Evolutionary conservation across 768 basidiomycete species (phyloP), one percentile per base, ranked within the genome.

Genomic region (Russula virescens): DNA sequence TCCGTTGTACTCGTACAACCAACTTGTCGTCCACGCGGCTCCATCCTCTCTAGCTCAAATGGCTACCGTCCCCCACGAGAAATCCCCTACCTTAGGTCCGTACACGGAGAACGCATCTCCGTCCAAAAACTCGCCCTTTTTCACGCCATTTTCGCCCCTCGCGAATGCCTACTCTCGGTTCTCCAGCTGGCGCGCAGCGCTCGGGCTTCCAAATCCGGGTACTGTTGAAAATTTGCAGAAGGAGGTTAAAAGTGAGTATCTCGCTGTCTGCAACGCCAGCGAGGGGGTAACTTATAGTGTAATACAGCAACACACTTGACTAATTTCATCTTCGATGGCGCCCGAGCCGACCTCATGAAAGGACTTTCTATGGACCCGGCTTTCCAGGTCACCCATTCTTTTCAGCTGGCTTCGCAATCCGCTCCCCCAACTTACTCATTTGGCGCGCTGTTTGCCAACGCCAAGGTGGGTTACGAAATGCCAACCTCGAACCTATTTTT

Each of bases 301-400:
- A 47, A 53, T 35, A 2, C 74, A 98, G 95, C 84, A 58, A 96
- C 94, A 14, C 93, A 93, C 70, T 76, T 98, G 54, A 89, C 88
- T 49, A 97, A 96, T 79, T 96, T 89, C 78, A 85, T 94, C 71
- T 98, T 98, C 74, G 97, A 99, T 79, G 97, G 97, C 67, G 97
- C 90, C 28, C 83, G 95, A 68, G 97, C 96, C 35, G 97, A 99
- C 79, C 80, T 98, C 69, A 89, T 91, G 52, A 99, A 98, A 78
- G 88, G 83, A 69, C 80, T 98, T 69, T 96, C 94, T 31, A 81
- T 89, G 74, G 91, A 85, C 74, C 97, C 97, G n/a, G 85, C 91
- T 55, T 98, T 98, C 83, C 96, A 98, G 79, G 89, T 98, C 69
- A 95, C 94, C 64, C 97, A 99, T 75, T 91, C 94, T 25, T 98